Conservation (phyloP, 2,329 filamentous ascomycete species). For the Botrytis fragariae region DNA sequence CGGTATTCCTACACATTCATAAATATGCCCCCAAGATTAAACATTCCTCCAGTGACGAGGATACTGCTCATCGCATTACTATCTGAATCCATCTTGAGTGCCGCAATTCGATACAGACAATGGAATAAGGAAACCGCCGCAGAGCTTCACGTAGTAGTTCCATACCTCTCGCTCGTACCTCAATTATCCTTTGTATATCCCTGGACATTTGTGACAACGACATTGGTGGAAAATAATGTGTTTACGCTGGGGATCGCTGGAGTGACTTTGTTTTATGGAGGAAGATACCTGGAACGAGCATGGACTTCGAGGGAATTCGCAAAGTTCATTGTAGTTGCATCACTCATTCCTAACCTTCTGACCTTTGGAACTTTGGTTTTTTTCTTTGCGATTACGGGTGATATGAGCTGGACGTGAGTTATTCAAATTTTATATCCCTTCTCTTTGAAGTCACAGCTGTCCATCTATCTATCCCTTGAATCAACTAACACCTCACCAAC, state of each 20-base stretch:
- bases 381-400: conserved; percentile 68
- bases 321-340: conserved; percentile 78
- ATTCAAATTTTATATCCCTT: conserved; percentile 25
- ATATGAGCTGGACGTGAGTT: conserved; percentile 67
- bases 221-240: conserved; percentile 89
- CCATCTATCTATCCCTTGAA: conserved; percentile 25
- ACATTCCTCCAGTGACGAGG: conserved; percentile 88
- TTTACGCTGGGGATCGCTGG: conserved; percentile 78
- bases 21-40: conserved; percentile 76
- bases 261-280: conserved; percentile 83
- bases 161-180: conserved; percentile 85
- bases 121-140: conserved; percentile 54
- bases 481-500: conserved; percentile 26
- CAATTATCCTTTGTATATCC: conserved; percentile 82
- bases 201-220: conserved; percentile 85
- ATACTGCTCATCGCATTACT: conserved; percentile 72
- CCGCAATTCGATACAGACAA: conserved; percentile 70
- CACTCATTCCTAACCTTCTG: conserved; percentile 76
- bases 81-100: conserved; percentile 78
- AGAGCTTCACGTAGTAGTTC: conserved; percentile 64
- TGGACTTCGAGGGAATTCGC: conserved; percentile 92
- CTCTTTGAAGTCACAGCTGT: conserved; percentile 34
- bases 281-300: conserved; percentile 90
- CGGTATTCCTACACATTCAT: background rate
- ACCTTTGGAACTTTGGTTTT: conserved; percentile 70